Percentiles rank a stretch among this genome's conserved stretches.
Conservation (phyloP, 345 rosid genomes). For the Boechera divaricarpa region DNA sequence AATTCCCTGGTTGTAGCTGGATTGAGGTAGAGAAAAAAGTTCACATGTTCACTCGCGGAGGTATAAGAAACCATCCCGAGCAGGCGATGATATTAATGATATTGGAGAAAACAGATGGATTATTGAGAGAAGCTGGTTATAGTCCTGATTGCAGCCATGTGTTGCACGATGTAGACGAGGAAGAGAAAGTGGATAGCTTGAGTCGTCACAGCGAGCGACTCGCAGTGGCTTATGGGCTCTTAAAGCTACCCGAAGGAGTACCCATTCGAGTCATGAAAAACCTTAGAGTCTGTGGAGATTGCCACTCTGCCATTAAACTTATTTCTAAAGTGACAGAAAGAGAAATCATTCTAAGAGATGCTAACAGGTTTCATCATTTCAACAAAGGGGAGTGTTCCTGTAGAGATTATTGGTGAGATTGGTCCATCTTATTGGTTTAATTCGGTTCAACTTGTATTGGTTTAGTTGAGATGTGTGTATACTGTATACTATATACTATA, state of each 20-base stretch:
- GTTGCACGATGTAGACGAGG: constrained; percentile 84
- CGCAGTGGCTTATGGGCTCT: constrained; percentile 83
- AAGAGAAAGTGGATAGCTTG: constrained; percentile 70
- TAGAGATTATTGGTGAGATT: constrained; percentile 71
- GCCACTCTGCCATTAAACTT: constrained; percentile 73
- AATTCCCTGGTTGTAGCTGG: constrained; percentile 89
- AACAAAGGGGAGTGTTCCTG: constrained; percentile 78
- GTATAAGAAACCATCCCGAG: constrained; percentile 61
- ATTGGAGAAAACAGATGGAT: constrained; percentile 60
- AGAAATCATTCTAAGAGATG: constrained; percentile 82
- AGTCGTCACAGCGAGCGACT: constrained; percentile 74
- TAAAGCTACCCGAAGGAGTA: constrained; percentile 70
- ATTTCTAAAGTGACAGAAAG: constrained; percentile 68
- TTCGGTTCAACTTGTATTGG: constrained; percentile 11
- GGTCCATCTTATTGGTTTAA: background rate
- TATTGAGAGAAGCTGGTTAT: constrained; percentile 74
- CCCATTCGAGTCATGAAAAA: constrained; percentile 82
- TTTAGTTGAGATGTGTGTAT: constrained; percentile 14
- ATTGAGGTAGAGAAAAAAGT: constrained; percentile 68
- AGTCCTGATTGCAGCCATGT: constrained; percentile 76
- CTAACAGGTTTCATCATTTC: constrained; percentile 82
- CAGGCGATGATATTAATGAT: constrained; percentile 52
- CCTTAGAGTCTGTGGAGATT: constrained; percentile 85
- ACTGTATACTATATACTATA: background rate
- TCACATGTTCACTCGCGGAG: constrained; percentile 74